Percentiles rank a stretch among this genome's conserved stretches.
phyloP scores from a whole-genome alignment of 352 stramenopile species.

The Phytopythium oedochilum region DNA sequence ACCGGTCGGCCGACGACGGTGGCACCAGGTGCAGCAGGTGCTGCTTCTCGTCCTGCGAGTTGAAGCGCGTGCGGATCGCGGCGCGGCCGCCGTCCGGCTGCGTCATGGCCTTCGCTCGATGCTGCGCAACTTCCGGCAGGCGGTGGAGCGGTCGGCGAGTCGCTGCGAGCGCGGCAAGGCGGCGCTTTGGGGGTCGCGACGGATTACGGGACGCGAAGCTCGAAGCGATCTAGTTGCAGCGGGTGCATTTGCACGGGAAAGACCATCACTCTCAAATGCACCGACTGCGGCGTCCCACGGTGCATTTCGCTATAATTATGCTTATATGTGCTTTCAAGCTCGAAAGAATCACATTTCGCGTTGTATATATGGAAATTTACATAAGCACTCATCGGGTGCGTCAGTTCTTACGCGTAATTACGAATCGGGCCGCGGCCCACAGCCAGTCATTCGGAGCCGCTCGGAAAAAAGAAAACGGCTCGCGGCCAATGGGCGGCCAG shows the following conservation, averaged over 20 bases:
- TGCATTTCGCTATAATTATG: too few relatives aligned
- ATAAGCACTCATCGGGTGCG: neutral
- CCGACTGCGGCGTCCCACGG: neutral
- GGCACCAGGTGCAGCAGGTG: constrained; percentile 52
- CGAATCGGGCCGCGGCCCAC: neutral
- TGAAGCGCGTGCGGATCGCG: constrained; percentile 57
- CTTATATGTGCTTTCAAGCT: too few relatives aligned
- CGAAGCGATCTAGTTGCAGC: neutral
- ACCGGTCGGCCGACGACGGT: constrained; percentile 69
- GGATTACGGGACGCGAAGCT: neutral
- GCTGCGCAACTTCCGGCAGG: neutral
- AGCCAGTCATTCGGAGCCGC: constrained; percentile 24
- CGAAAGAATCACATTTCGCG: too few relatives aligned
- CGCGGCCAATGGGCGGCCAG: neutral
- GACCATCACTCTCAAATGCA: neutral
- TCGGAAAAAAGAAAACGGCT: neutral
- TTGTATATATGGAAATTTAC: too few relatives aligned
- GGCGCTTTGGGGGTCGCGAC: neutral
- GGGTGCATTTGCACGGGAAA: too few relatives aligned
- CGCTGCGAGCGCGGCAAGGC: neutral
- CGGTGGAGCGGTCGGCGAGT: neutral
- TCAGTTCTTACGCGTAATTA: constrained; percentile 14
- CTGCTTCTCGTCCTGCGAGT: constrained; percentile 48
- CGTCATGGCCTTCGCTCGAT: constrained; percentile 6
- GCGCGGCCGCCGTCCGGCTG: constrained; percentile 6